These are phyloP conservation scores for Dactylellina leptospora DNA, from an alignment of 2,329 filamentous ascomycete species.

Conservation along the genomic window DNA sequence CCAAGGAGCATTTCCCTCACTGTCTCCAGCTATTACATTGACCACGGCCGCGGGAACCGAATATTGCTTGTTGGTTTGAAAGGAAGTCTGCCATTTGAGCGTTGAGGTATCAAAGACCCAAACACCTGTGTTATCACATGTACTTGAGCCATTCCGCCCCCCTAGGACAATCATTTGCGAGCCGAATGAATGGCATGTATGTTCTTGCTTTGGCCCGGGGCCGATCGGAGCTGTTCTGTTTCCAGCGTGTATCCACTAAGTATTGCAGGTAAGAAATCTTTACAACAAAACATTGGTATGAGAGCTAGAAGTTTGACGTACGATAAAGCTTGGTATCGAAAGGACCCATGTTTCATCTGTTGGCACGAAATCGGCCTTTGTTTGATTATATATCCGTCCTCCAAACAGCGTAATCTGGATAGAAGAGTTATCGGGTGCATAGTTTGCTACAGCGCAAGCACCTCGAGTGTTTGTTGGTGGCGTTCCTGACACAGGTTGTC, in stretches of 20 bases:
- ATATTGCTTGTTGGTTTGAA: constrained; percentile 3
- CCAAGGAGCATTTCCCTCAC: constrained; percentile 15
- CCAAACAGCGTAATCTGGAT: constrained; percentile 31
- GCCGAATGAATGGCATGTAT: constrained; percentile 24
- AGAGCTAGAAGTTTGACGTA: background rate
- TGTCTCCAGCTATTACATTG: constrained; percentile 2
- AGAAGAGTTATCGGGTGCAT: constrained; percentile 30
- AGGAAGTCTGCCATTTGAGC: constrained; percentile 20
- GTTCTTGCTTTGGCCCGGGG: constrained; percentile 25
- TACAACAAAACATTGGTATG: background rate
- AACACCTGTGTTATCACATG: constrained; percentile 19
- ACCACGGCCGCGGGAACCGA: constrained; percentile 7
- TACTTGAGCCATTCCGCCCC: constrained; percentile 4
- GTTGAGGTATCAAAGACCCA: constrained; percentile 39
- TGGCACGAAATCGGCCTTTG: constrained; percentile 1
- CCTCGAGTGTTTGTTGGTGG: constrained; percentile 4
- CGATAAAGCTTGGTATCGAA: constrained; percentile 34
- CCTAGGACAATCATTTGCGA: constrained; percentile 36
- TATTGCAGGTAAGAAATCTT: no score
- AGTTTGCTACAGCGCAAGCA: constrained; percentile 23
- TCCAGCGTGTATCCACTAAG: constrained; percentile 21
- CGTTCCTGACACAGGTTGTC: constrained; percentile 21
- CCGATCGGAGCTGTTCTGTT: background rate
- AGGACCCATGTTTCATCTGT: constrained; percentile 28
- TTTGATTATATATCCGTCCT: constrained; percentile 4